phyloP scores from a whole-genome alignment of 2,329 filamentous ascomycete species.

The Pseudogymnoascus sp. region DNA sequence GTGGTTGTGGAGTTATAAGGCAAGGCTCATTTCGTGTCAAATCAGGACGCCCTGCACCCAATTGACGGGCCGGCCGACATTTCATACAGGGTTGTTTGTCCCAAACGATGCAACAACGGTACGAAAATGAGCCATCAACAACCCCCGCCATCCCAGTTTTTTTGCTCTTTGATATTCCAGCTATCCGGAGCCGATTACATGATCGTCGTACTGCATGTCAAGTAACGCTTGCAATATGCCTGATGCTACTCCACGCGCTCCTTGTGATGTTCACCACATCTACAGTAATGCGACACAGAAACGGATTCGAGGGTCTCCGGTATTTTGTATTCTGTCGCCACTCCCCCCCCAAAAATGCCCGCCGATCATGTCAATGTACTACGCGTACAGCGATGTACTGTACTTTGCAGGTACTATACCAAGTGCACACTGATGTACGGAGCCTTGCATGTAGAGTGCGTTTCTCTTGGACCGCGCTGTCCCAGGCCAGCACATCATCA shows the following conservation, averaged over 20 bases:
- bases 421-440: background rate
- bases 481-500: background rate
- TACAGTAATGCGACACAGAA: background rate
- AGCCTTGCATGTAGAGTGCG: background rate
- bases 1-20: background rate
- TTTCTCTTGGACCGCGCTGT: background rate
- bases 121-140: background rate
- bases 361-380: background rate
- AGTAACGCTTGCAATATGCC: background rate
- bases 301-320: background rate
- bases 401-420: background rate
- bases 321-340: background rate
- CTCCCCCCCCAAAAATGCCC: background rate
- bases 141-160: background rate
- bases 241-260: background rate
- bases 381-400: background rate
- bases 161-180: slow-evolving; percentile 4
- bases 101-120: background rate
- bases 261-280: background rate
- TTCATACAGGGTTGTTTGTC: background rate
- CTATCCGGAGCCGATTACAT: background rate
- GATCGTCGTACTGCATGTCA: slow-evolving; percentile 8
- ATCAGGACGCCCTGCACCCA: background rate
- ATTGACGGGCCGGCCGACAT: background rate
- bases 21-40: slow-evolving; percentile 5